Base-by-base conservation (phyloP, 1,284 basidiomycete genomes). In the Rhodofomes roseus region DNA sequence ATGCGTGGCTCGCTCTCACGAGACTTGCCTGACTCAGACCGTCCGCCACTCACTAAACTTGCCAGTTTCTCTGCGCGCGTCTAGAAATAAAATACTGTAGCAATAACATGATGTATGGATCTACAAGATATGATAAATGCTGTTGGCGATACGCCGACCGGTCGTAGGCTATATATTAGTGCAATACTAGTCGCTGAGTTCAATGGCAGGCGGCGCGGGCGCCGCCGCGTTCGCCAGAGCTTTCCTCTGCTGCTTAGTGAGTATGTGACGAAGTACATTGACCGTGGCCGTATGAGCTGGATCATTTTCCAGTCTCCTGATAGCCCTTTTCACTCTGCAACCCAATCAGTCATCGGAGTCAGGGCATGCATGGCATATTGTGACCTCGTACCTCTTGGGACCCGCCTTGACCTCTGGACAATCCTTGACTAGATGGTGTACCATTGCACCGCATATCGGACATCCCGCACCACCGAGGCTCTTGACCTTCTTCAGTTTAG, bases 401-500 rank as follows among this genome's bases (percentile, higher is more conserved):
- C 85, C 85, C 61, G 74, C 70, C 9, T 62, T 63, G 4, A 85
- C 76, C 27, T 79, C 64, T n/a, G 82, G 79, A 68, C 87, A 89
- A 22, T 79, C 74, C 63, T 81, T 77, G 16, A 81, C 62, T 20
- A 77, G 62, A 66, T 87, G 85, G 46, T 73, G 68, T 37, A 77
- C 73, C 4, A 72, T 63, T 39, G 66, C 68, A 43, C 66, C 70
- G 59, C 86, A 89, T 36, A 86, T 72, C 7, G 72, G 68, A 60
- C 86, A 88, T 2, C 68, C 37, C 11, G 57, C 27, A 2, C 60
- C 54, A 1, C 53, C 54, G 20, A 53, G 60, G 31, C 69, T 67
- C 61, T 76, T 80, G 41, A 66, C 62, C 66, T 81, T 84, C 64
- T 81, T 84, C 60, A 71, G 72, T 58, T 6, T 67, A 62, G 34